Percentiles rank a stretch among this genome's conserved stretches.
These are phyloP conservation scores for Verruconis gallopava DNA, from an alignment of 2,329 filamentous ascomycete species.

Conservation along the genomic window DNA sequence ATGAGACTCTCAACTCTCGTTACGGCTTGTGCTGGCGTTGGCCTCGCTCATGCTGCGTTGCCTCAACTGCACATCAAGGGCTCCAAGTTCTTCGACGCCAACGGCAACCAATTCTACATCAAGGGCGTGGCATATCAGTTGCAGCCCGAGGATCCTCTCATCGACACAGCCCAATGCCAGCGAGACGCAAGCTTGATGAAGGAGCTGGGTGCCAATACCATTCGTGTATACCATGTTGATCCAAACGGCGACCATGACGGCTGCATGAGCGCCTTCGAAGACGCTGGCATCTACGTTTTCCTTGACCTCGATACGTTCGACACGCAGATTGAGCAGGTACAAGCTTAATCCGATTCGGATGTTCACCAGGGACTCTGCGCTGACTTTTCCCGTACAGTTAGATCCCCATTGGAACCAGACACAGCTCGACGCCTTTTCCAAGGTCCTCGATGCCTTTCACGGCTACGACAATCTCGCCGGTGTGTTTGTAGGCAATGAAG, in stretches of 20 bases:
- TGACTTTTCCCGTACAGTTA: too few relatives aligned
- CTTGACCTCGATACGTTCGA: constrained; percentile 69
- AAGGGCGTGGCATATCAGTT: constrained; percentile 67
- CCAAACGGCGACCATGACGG: constrained; percentile 54
- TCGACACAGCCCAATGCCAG: constrained; percentile 61
- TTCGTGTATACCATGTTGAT: constrained; percentile 83
- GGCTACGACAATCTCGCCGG: constrained; percentile 68
- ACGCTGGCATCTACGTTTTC: constrained; percentile 72
- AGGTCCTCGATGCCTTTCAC: constrained; percentile 66
- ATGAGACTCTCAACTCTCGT: constrained; percentile 5
- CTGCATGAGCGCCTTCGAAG: constrained; percentile 70
- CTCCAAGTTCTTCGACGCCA: constrained; percentile 72
- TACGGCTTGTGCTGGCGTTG: background rate
- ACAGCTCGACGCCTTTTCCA: constrained; percentile 54
- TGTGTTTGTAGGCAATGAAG: constrained; percentile 82
- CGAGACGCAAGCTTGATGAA: constrained; percentile 68
- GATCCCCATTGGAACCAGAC: constrained; percentile 58
- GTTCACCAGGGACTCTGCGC: too few relatives aligned
- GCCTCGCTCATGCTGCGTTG: constrained; percentile 25
- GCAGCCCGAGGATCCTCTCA: constrained; percentile 58
- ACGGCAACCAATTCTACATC: constrained; percentile 72
- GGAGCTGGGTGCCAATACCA: constrained; percentile 66
- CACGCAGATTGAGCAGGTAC: constrained; percentile 53
- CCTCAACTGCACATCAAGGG: constrained; percentile 50
- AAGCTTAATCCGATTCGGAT: constrained; percentile 14